Evolutionary conservation across 2,329 filamentous ascomycete species (phyloP).

Genomic region (Pleurostoma richardsiae): DNA sequence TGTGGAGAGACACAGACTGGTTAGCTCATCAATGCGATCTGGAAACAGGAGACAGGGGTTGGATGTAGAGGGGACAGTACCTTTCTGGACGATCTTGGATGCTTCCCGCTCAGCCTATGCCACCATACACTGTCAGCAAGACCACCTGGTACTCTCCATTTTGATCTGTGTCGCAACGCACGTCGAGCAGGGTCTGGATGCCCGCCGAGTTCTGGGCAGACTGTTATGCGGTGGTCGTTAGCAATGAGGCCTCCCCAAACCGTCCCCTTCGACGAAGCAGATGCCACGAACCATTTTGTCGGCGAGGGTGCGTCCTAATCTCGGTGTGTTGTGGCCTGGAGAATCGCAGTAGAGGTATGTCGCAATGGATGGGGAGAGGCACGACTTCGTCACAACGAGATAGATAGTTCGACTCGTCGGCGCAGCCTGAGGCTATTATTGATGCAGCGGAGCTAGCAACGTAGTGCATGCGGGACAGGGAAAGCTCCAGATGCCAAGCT

Average conservation of each 20-base stretch:
- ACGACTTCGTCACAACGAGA: too few species aligned
- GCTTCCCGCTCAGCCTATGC: slow-evolving; percentile 90
- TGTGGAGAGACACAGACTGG: slow-evolving; percentile 25
- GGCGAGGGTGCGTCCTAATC: too few species aligned
- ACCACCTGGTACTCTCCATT: background rate
- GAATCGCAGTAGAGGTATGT: too few species aligned
- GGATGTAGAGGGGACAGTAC: slow-evolving; percentile 39
- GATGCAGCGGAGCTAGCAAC: background rate
- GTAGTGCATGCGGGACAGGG: background rate
- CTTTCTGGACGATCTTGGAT: slow-evolving; percentile 98
- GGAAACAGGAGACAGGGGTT: too few species aligned
- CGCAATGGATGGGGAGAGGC: too few species aligned
- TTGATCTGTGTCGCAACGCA: slow-evolving; percentile 43
- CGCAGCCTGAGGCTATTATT: background rate
- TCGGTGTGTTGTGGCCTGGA: too few species aligned
- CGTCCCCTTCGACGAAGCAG: too few species aligned
- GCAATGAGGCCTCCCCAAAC: background rate
- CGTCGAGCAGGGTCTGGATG: slow-evolving; percentile 98
- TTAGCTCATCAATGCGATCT: too few species aligned
- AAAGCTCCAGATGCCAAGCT: slow-evolving; percentile 1
- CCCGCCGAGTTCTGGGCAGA: slow-evolving; percentile 97
- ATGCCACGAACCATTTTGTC: too few species aligned
- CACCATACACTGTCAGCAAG: slow-evolving; percentile 6
- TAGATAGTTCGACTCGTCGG: background rate
- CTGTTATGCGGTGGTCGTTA: slow-evolving; percentile 41